These are phyloP conservation scores for Aspergillus ruber DNA, from an alignment of 2,329 filamentous ascomycete species.

Conservation along the genomic window DNA sequence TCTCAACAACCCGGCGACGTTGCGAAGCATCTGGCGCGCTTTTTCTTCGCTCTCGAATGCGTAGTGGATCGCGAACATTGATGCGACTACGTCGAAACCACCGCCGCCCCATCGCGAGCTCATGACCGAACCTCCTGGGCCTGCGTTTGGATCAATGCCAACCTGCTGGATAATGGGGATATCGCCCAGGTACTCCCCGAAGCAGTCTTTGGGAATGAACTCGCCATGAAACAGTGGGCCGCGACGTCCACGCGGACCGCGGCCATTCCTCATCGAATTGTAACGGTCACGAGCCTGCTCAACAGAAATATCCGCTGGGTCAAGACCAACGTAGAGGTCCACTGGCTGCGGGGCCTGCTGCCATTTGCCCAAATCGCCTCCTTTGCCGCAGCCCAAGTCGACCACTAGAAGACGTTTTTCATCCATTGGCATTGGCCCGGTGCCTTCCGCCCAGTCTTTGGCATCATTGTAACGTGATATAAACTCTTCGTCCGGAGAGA, in stretches of 20 bases:
- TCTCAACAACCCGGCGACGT: slow-evolving; percentile 82
- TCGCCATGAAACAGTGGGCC: slow-evolving; percentile 70
- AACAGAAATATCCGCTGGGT: slow-evolving; percentile 88
- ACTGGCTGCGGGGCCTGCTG: slow-evolving; percentile 85
- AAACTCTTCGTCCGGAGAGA: slow-evolving; percentile 73
- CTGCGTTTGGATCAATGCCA: slow-evolving; percentile 71
- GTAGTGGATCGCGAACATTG: slow-evolving; percentile 99
- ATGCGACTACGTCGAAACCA: slow-evolving; percentile 92
- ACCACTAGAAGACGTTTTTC: slow-evolving; percentile 67
- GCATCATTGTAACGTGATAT: slow-evolving; percentile 45
- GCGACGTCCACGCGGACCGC: slow-evolving; percentile 48
- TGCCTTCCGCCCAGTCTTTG: slow-evolving; percentile 39
- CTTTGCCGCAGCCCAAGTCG: slow-evolving; percentile 94
- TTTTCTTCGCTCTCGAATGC: slow-evolving; percentile 91
- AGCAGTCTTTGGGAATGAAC: slow-evolving; percentile 90
- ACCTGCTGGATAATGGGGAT: slow-evolving; percentile 77
- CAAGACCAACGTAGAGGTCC: slow-evolving; percentile 88
- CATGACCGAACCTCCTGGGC: slow-evolving; percentile 48
- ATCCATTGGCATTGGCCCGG: slow-evolving; percentile 23
- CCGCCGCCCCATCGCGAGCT: slow-evolving; percentile 63
- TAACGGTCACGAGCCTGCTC: slow-evolving; percentile 85
- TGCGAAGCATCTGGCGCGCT: slow-evolving; percentile 83
- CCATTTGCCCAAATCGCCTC: slow-evolving; percentile 93
- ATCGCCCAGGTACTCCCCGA: slow-evolving; percentile 73
- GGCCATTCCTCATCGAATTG: slow-evolving; percentile 59